Evolutionary conservation across 2,329 filamentous ascomycete genomes (phyloP), one percentile per base, ranked within the genome.

Genomic region (Periconia sp.): DNA sequence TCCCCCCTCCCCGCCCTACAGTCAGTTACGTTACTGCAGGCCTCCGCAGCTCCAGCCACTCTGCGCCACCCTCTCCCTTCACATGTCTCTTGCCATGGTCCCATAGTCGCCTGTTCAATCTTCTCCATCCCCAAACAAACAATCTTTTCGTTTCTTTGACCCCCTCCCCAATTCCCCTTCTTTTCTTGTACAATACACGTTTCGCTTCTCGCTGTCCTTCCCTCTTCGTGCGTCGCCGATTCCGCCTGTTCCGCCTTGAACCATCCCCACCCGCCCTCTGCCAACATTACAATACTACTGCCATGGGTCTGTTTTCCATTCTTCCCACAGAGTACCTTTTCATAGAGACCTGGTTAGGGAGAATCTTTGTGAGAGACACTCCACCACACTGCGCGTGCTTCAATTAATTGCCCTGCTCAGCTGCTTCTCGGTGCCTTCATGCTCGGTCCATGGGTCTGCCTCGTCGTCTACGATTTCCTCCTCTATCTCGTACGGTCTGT

Each of bases 261-360:
- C 23, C 23, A 27, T 27, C 23, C 23, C 23, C 3, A 27, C 23
- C 23, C 23, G 23, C 23, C 23, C 23, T 27, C 23, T 27, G 8
- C 23, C 23, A 27, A 27, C 23, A 5, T 8, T 27, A 27, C 23
- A 5, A 3, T 27, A 3, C 23, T 27, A 15, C 50, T 46, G 59
- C 50, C 47, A 89, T 89, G 86, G 81, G 82, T 43, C 81, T 83
- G 77, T 84, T 85, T 59, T 88, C 86, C 2, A 81, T 89, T 54
- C 79, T 89, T 33, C 86, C 86, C 1, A 75, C 80, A 17, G 76
- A 80, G 52, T 76, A 87, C 50, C 79, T 76, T 41, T 76, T 77
- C 40, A 68, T 88, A 49, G 86, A 89, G 68, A 81, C 78, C 48
- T 88, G 85, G 85, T 75, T 84, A 53, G 81, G 81, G 44, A 79